Percentiles rank a stretch among this genome's conserved stretches.
Conservation (phyloP, 805 yeast genomes). For the Spathaspora girioi region DNA sequence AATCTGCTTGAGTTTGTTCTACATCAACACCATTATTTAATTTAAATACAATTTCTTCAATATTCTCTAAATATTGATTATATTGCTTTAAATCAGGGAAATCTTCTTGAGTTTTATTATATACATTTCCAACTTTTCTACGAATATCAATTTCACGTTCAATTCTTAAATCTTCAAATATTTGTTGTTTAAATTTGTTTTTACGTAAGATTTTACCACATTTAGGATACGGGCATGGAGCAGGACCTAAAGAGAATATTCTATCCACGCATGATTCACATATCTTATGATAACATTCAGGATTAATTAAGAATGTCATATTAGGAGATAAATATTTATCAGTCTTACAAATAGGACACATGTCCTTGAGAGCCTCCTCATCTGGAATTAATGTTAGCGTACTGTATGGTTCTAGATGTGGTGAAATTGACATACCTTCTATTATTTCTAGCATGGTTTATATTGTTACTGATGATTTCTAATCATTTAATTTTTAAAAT, state of each 20-base stretch:
- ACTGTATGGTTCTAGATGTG: neutral
- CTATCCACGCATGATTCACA: constrained; percentile 97
- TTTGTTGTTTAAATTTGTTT: constrained; percentile 86
- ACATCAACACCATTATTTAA: constrained; percentile 66
- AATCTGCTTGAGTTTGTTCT: constrained; percentile 62
- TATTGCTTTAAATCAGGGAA: constrained; percentile 58
- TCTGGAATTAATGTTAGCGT: constrained; percentile 14
- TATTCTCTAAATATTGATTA: constrained; percentile 77
- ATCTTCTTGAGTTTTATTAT: constrained; percentile 76
- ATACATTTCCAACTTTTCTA: constrained; percentile 68
- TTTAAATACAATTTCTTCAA: constrained; percentile 79
- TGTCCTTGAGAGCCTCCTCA: constrained; percentile 57
- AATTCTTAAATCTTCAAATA: constrained; percentile 84
- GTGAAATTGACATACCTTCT: constrained; percentile 10
- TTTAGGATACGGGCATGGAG: constrained; percentile 91
- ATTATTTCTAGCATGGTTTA: constrained; percentile 5
- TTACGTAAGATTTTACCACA: constrained; percentile 86
- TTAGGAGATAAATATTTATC: constrained; percentile 92
- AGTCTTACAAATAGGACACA: constrained; percentile 97
- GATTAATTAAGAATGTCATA: constrained; percentile 86
- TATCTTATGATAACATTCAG: constrained; percentile 97
- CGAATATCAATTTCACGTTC: constrained; percentile 93
- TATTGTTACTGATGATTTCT: neutral
- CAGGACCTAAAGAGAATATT: constrained; percentile 90
- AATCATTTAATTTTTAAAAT: neutral